These are phyloP conservation scores for Aspergillus sclerotialis DNA, from an alignment of 2,329 filamentous ascomycete genomes.

Conservation along the genomic window DNA sequence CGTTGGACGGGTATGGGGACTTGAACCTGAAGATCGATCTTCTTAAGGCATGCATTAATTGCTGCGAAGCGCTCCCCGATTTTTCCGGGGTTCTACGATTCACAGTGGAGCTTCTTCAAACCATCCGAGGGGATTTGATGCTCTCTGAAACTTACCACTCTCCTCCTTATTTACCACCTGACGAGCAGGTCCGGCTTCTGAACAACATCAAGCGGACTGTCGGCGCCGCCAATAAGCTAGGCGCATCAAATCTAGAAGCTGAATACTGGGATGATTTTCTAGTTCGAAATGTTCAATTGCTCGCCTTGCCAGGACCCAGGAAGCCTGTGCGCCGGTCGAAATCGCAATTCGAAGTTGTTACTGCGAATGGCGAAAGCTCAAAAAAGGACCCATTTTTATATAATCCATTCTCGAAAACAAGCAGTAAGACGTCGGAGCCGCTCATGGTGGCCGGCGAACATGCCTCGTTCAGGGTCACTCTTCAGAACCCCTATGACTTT, in stretches of 20 bases:
- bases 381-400: conserved; percentile 80
- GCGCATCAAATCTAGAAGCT: conserved; percentile 61
- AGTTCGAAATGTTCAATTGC: conserved; percentile 67
- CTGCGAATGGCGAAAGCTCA: conserved; percentile 31
- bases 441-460: conserved; percentile 73
- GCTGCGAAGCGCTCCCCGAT: conserved; percentile 89
- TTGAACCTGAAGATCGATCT: conserved; percentile 76
- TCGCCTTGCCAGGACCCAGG: conserved; percentile 53
- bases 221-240: conserved; percentile 66
- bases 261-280: conserved; percentile 98
- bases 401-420: conserved; percentile 77
- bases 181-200: conserved; percentile 79
- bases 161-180: conserved; percentile 62
- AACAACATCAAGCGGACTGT: conserved; percentile 83
- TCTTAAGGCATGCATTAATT: conserved; percentile 80
- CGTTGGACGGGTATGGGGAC: conserved; percentile 61
- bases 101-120: conserved; percentile 74
- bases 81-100: conserved; percentile 84
- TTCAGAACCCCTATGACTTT: conserved; percentile 93
- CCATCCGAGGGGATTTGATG: conserved; percentile 67
- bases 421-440: conserved; percentile 51
- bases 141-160: conserved; percentile 62
- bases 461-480: conserved; percentile 69
- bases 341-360: conserved; percentile 43
- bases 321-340: conserved; percentile 59